A percentile compares a stretch with the other conserved stretches of the same genome.
Evolutionary conservation across 1,139 yeast species (phyloP).

Genomic region (Ogataea hybrid): DNA sequence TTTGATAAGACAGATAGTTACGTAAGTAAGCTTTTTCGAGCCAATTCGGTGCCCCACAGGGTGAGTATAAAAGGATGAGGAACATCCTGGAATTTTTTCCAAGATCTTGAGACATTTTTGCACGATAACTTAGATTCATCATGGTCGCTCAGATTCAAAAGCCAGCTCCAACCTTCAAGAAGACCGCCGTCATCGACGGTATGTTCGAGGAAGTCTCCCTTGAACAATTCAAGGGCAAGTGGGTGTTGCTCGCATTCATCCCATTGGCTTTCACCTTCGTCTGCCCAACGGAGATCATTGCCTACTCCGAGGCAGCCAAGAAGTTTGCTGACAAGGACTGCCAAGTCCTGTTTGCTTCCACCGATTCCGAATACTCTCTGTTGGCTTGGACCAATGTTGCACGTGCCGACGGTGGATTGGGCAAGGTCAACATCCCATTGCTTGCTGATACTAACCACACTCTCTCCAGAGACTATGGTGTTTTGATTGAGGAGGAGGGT

Average conservation of each 20-base stretch:
- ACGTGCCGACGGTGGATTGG: constrained; percentile 98
- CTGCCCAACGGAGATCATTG: constrained; percentile 98
- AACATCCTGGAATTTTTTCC: neutral
- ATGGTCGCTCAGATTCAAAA: constrained; percentile 91
- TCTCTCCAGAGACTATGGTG: constrained; percentile 94
- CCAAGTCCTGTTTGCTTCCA: constrained; percentile 91
- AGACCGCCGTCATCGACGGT: constrained; percentile 97
- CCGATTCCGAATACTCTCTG: constrained; percentile 96
- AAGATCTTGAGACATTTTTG: neutral
- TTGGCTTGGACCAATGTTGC: constrained; percentile 98
- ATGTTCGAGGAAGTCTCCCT: constrained; percentile 90
- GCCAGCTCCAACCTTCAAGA: constrained; percentile 94
- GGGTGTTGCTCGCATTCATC: constrained; percentile 95
- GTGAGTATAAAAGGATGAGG: constrained; percentile 9
- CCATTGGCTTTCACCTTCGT: constrained; percentile 99
- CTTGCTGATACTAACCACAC: constrained; percentile 96
- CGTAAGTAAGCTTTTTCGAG: constrained; percentile 2
- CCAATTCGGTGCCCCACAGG: neutral
- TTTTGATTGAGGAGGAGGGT: constrained; percentile 92
- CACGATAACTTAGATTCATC: constrained; percentile 25
- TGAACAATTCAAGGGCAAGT: constrained; percentile 95
- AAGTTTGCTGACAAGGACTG: constrained; percentile 85
- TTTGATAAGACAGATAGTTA: constrained; percentile 9
- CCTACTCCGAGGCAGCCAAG: constrained; percentile 93
- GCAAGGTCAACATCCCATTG: constrained; percentile 90